Conservation (phyloP, 1,284 basidiomycete genomes). For the Melampsora americana region DNA sequence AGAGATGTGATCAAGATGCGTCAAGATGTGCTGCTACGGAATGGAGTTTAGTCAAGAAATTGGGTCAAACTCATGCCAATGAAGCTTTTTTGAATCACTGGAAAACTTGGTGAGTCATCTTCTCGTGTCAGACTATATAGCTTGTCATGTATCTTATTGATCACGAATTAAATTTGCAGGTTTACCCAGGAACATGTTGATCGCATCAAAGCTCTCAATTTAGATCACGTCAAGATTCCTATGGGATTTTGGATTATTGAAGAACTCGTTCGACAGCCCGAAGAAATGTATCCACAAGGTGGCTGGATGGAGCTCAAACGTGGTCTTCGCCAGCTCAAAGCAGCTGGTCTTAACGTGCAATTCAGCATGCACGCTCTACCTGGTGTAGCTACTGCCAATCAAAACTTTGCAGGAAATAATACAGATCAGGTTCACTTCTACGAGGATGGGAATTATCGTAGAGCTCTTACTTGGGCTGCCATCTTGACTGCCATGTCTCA, state of each 20-base stretch:
- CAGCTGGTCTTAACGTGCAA: conserved; percentile 32
- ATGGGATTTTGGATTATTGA: conserved; percentile 78
- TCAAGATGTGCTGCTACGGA: conserved; percentile 63
- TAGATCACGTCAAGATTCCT: conserved; percentile 72
- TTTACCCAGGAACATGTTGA: conserved; percentile 66
- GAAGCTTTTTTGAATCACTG: conserved; percentile 64
- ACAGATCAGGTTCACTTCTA: conserved; percentile 70
- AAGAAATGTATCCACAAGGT: conserved; percentile 67
- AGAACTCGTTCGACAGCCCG: conserved; percentile 63
- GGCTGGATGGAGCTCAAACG: conserved; percentile 62
- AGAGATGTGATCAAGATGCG: conserved; percentile 60
- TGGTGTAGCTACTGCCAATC: conserved; percentile 63
- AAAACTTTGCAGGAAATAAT: conserved; percentile 67
- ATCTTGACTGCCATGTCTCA: conserved; percentile 71
- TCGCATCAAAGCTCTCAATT: conserved; percentile 59
- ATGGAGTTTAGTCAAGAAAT: conserved; percentile 60
- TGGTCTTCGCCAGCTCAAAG: conserved; percentile 30
- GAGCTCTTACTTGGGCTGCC: conserved; percentile 70
- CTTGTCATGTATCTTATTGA: conserved; percentile 56
- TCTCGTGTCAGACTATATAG: conserved; percentile 30
- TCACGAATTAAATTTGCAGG: conserved; percentile 57
- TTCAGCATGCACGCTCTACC: conserved; percentile 63
- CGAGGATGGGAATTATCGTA: conserved; percentile 67
- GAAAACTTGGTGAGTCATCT: conserved; percentile 53
- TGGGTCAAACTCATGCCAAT: conserved; percentile 64